These are phyloP conservation scores for Sugiyamaella boreocaroliniensis DNA, from an alignment of 805 yeast genomes.

Conservation along the genomic window DNA sequence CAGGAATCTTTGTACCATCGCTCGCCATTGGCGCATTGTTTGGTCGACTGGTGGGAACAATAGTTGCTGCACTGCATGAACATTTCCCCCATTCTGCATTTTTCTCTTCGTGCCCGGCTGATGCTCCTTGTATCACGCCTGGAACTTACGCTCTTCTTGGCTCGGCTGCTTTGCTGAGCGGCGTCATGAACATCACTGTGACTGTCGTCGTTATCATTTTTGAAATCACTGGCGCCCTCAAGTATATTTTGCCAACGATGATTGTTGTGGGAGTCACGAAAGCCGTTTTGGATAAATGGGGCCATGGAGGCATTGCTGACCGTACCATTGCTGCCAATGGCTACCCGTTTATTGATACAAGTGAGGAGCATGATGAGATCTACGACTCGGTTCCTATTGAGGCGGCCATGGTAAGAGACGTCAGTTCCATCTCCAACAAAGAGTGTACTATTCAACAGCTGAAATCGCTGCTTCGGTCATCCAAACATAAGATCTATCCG, in stretches of 20 bases:
- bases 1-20: conserved; percentile 58
- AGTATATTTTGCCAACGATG: conserved; percentile 92
- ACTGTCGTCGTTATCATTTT: conserved; percentile 94
- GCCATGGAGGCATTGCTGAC: conserved; percentile 88
- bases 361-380: conserved; percentile 42
- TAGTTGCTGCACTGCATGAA: conserved; percentile 38
- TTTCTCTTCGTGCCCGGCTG: conserved; percentile 37
- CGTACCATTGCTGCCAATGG: conserved; percentile 89
- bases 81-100: conserved; percentile 32
- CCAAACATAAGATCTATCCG: conserved; percentile 32
- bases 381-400: conserved; percentile 33
- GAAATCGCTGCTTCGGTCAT: conserved; percentile 15
- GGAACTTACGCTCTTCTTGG: conserved; percentile 95
- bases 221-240: conserved; percentile 88
- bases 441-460: conserved; percentile 23
- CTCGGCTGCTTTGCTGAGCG: conserved; percentile 91
- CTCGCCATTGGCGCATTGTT: conserved; percentile 59
- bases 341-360: conserved; percentile 69
- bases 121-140: conserved; percentile 65
- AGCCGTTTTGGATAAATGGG: conserved; percentile 67
- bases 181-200: conserved; percentile 86
- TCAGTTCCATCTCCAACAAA: conserved; percentile 13
- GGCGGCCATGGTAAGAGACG: conserved; percentile 50
- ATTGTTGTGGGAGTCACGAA: conserved; percentile 87
- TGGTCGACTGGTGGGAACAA: conserved; percentile 46